Conservation (phyloP, 129 eudicot genomes). For the carrot (Daucus carota) region DNA sequence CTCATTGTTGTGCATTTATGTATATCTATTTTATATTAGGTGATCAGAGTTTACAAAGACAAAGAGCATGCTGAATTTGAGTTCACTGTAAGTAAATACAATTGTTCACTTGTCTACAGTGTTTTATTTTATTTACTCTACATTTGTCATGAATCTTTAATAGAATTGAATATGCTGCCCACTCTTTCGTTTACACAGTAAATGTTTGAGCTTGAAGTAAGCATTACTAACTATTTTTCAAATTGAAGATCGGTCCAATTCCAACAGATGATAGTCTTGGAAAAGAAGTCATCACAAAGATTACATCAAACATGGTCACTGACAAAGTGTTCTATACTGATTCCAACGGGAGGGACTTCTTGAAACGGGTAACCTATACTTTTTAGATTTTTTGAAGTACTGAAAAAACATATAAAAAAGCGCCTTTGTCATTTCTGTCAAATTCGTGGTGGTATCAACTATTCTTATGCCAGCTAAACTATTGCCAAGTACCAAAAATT, state of each 20-base stretch:
- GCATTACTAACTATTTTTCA: neutral
- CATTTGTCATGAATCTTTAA: neutral
- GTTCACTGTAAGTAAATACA: slow-evolving; percentile 53
- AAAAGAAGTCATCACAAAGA: slow-evolving; percentile 77
- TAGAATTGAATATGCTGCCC: neutral
- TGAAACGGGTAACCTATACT: slow-evolving; percentile 4
- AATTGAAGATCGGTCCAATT: slow-evolving; percentile 67
- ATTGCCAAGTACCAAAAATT: neutral
- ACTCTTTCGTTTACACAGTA: neutral
- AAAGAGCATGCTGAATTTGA: slow-evolving; percentile 93
- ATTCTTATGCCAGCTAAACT: neutral
- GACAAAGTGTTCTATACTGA: slow-evolving; percentile 72
- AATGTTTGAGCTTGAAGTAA: neutral
- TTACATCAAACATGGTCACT: slow-evolving; percentile 69
- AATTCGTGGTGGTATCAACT: neutral
- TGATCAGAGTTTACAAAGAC: slow-evolving; percentile 68
- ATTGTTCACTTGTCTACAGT: neutral
- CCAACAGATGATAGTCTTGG: slow-evolving; percentile 64
- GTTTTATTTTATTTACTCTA: neutral
- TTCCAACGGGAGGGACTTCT: slow-evolving; percentile 81
- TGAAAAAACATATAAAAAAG: neutral
- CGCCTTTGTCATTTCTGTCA: neutral
- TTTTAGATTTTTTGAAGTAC: neutral
- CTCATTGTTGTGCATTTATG: neutral
- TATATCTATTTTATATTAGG: slow-evolving; percentile 29